These are phyloP conservation scores for Metschnikowia kofuensis DNA, from an alignment of 805 yeast genomes.

Conservation along the genomic window DNA sequence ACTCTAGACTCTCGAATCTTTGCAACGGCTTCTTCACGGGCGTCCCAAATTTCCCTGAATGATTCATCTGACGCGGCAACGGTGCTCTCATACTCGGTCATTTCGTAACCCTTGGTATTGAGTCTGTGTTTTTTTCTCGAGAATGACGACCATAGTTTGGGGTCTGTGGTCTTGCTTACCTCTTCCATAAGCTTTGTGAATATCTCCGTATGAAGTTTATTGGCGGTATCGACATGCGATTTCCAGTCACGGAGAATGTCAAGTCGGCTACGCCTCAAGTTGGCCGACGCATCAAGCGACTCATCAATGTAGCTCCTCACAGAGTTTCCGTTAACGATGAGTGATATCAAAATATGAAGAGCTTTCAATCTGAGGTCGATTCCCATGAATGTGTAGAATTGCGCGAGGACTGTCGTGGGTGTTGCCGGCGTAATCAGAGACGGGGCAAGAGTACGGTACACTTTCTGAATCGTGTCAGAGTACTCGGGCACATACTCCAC, in stretches of 20 bases:
- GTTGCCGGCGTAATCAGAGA: constrained; percentile 43
- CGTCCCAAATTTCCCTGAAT: constrained; percentile 42
- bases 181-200: constrained; percentile 20
- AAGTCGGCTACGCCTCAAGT: constrained; percentile 61
- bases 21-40: constrained; percentile 40
- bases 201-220: constrained; percentile 26
- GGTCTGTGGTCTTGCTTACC: constrained; percentile 6
- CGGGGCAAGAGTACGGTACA: constrained; percentile 60
- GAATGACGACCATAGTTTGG: constrained; percentile 11
- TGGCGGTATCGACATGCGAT: constrained; percentile 48
- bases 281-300: constrained; percentile 61
- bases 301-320: constrained; percentile 66
- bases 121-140: constrained; percentile 24
- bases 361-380: constrained; percentile 53
- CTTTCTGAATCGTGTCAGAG: constrained; percentile 45
- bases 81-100: constrained; percentile 38
- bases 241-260: constrained; percentile 65
- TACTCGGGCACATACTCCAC: constrained; percentile 58
- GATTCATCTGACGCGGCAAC: constrained; percentile 41
- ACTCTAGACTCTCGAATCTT: constrained; percentile 46
- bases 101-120: constrained; percentile 34
- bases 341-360: constrained; percentile 60
- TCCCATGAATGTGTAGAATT: constrained; percentile 54
- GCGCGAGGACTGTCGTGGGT: constrained; percentile 45
- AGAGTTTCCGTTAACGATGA: constrained; percentile 55